Evolutionary conservation across 306 rosid genomes (phyloP).

Genomic region (Herpetospermum pedunculosum): DNA sequence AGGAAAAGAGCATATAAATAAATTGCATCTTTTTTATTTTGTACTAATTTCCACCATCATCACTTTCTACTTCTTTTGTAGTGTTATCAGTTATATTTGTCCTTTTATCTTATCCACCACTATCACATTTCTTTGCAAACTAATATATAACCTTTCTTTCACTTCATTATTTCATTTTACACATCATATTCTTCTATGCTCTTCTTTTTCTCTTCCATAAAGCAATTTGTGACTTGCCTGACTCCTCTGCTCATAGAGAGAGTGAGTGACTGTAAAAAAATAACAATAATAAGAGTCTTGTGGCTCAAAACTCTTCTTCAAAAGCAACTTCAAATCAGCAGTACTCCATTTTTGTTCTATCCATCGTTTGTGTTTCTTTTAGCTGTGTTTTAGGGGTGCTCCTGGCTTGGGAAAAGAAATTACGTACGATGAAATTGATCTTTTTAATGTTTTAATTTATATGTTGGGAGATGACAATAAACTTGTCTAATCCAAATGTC

Average conservation of each 20-base stretch:
- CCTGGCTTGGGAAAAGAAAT: background rate
- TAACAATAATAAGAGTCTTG: too few relatives aligned
- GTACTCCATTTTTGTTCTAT: background rate
- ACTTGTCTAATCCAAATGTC: too few relatives aligned
- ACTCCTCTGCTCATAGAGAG: background rate
- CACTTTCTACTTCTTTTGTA: background rate
- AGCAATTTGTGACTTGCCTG: background rate
- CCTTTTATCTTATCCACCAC: conserved; percentile 5
- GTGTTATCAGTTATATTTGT: background rate
- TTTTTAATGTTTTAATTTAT: background rate
- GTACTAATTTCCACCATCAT: background rate
- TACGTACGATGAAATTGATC: background rate
- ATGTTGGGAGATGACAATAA: background rate
- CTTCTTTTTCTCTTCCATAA: background rate
- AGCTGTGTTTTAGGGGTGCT: background rate
- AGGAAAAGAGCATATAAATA: background rate
- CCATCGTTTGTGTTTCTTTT: background rate
- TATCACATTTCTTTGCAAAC: conserved; percentile 1
- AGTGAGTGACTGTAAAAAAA: background rate
- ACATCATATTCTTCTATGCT: conserved; percentile 6
- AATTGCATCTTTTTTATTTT: background rate
- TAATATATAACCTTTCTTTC: background rate
- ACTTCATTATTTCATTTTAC: conserved; percentile 9
- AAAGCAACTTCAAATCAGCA: background rate
- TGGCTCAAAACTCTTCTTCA: background rate